Evolutionary conservation across 2,329 filamentous ascomycete species (phyloP).

Genomic region (Exserohilum rostratum): DNA sequence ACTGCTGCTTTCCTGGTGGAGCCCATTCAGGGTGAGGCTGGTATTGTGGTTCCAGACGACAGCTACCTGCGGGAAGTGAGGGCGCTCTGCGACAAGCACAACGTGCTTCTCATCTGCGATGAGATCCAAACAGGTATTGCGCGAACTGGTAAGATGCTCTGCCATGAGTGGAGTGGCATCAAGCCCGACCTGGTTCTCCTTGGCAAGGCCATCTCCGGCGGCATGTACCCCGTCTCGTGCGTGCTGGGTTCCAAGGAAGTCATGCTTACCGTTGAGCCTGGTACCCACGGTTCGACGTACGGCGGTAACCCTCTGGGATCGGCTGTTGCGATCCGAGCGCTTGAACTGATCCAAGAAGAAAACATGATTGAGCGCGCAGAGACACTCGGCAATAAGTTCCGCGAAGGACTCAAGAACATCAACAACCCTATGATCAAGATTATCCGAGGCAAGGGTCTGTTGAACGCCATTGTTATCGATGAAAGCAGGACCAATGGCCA

Average conservation of each 20-base stretch:
- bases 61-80: slow-evolving; percentile 82
- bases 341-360: slow-evolving; percentile 93
- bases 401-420: slow-evolving; percentile 75
- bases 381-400: slow-evolving; percentile 79
- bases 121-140: slow-evolving; percentile 99
- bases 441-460: slow-evolving; percentile 87
- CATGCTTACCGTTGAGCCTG: slow-evolving; percentile 95
- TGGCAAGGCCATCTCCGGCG: slow-evolving; percentile 96
- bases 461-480: slow-evolving; percentile 97
- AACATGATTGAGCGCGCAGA: slow-evolving; percentile 84
- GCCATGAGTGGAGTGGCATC: slow-evolving; percentile 92
- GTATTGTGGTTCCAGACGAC: slow-evolving; percentile 91
- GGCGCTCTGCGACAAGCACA: slow-evolving; percentile 90
- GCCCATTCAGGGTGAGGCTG: slow-evolving; percentile 96
- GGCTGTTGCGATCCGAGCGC: slow-evolving; percentile 90
- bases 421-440: slow-evolving; percentile 79
- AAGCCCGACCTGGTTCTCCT: slow-evolving; percentile 94
- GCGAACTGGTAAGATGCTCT: slow-evolving; percentile 90
- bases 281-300: slow-evolving; percentile 98
- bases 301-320: slow-evolving; percentile 96
- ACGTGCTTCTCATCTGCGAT: slow-evolving; percentile 94
- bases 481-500: slow-evolving; percentile 84
- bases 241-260: slow-evolving; percentile 87
- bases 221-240: slow-evolving; percentile 98
- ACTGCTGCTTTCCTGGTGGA: slow-evolving; percentile 94